A percentile compares a stretch with the other conserved stretches of the same genome.
Evolutionary conservation across 2,329 filamentous ascomycete species (phyloP).

Genomic region (Gaeumannomyces tritici): DNA sequence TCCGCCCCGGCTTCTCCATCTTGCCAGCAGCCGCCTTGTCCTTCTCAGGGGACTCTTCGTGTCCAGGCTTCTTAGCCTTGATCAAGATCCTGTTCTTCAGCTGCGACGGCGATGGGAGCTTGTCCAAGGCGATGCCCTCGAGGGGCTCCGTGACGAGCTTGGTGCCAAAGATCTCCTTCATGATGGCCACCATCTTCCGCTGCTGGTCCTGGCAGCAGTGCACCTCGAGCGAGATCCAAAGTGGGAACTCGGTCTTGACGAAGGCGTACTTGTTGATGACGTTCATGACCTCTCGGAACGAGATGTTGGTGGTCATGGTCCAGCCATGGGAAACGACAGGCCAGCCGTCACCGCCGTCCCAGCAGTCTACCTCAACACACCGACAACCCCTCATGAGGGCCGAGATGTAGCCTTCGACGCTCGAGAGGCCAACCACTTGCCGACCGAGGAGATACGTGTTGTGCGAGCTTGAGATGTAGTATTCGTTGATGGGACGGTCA

Average conservation of each 20-base stretch:
- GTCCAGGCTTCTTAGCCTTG: slow-evolving; percentile 81
- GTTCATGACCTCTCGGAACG: slow-evolving; percentile 84
- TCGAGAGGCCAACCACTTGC: slow-evolving; percentile 82
- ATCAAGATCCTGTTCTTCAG: slow-evolving; percentile 76
- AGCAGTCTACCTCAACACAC: slow-evolving; percentile 96
- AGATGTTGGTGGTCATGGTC: slow-evolving; percentile 79
- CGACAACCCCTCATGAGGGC: slow-evolving; percentile 83
- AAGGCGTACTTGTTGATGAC: slow-evolving; percentile 96
- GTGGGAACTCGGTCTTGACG: slow-evolving; percentile 71
- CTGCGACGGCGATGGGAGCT: slow-evolving; percentile 77
- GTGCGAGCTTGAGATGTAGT: slow-evolving; percentile 97
- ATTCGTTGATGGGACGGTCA: slow-evolving; percentile 85
- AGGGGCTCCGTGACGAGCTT: slow-evolving; percentile 70
- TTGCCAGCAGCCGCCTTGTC: slow-evolving; percentile 5
- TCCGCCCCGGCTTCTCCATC: slow-evolving; percentile 27
- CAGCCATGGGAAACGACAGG: slow-evolving; percentile 87
- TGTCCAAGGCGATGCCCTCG: slow-evolving; percentile 49
- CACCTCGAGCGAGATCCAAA: slow-evolving; percentile 93
- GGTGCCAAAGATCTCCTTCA: slow-evolving; percentile 75
- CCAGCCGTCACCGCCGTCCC: slow-evolving; percentile 83
- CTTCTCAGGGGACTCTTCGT: slow-evolving; percentile 30
- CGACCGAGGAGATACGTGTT: slow-evolving; percentile 93
- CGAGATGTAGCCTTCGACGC: slow-evolving; percentile 88
- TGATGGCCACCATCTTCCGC: slow-evolving; percentile 77
- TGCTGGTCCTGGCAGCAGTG: slow-evolving; percentile 84